Evolutionary conservation across 2,329 filamentous ascomycete genomes (phyloP).

Genomic region (Neofusicoccum laricinum): DNA sequence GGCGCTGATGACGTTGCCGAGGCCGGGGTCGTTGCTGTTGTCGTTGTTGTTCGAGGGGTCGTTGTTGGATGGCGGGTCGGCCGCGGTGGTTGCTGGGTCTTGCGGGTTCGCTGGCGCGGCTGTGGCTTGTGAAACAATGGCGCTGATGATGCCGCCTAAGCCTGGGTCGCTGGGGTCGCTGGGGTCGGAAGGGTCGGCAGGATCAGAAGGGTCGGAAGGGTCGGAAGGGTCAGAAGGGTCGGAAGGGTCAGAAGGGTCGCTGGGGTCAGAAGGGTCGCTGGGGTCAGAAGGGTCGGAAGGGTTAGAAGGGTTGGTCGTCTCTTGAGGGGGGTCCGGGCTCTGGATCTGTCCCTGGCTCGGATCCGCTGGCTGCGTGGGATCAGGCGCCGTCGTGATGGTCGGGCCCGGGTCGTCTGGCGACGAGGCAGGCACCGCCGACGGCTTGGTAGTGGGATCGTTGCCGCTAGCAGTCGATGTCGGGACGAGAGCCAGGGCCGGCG

Average conservation of each 20-base stretch:
- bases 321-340: background rate
- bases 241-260: background rate
- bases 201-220: background rate
- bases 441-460: background rate
- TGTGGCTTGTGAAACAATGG: background rate
- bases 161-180: background rate
- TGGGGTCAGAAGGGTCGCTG: background rate
- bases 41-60: background rate
- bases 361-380: background rate
- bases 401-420: background rate
- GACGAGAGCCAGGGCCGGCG: background rate
- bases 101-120: background rate
- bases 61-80: background rate
- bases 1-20: background rate
- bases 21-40: background rate
- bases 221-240: background rate
- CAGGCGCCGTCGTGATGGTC: background rate
- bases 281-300: background rate
- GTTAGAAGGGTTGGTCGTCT: background rate
- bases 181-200: background rate
- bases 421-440: background rate
- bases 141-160: constrained; percentile 4
- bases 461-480: background rate
- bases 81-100: background rate
- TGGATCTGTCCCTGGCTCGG: background rate